Conservation (phyloP, 2,329 filamentous ascomycete species). For the Pseudogymnoascus sp. region DNA sequence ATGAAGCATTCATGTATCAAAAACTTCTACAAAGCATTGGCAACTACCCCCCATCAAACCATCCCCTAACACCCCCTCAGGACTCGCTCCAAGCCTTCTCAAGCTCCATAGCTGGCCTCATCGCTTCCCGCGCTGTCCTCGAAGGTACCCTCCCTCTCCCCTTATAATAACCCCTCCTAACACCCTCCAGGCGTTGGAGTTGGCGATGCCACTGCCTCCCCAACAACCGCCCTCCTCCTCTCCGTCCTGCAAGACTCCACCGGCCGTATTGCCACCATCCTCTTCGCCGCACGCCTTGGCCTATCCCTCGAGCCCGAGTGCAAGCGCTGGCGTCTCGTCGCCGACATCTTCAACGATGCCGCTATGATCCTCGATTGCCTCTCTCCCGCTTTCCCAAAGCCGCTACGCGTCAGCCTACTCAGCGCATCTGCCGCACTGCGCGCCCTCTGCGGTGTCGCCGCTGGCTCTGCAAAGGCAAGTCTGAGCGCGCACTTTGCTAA, state of each 20-base stretch:
- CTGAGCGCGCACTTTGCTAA: constrained; percentile 87
- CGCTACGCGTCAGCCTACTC: constrained; percentile 49
- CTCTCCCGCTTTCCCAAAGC: constrained; percentile 56
- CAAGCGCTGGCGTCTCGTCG: constrained; percentile 64
- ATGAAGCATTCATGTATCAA: background rate
- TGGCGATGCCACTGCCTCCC: constrained; percentile 58
- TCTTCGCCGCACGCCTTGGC: constrained; percentile 63
- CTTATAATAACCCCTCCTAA: constrained; percentile 9
- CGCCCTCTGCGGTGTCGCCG: constrained; percentile 80
- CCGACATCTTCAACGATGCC: constrained; percentile 65
- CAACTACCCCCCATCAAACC: background rate
- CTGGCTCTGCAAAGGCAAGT: constrained; percentile 82
- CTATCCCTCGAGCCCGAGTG: constrained; percentile 65
- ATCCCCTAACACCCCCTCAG: constrained; percentile 23
- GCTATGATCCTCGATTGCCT: constrained; percentile 66
- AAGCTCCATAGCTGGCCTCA: constrained; percentile 56
- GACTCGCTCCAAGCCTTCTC: constrained; percentile 62
- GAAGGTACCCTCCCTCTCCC: constrained; percentile 42
- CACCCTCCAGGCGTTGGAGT: constrained; percentile 53
- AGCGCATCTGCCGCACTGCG: constrained; percentile 56
- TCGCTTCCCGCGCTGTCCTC: constrained; percentile 62
- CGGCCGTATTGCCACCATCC: constrained; percentile 60
- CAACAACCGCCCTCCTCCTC: constrained; percentile 59
- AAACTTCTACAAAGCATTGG: background rate
- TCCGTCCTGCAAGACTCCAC: constrained; percentile 60